Conservation (phyloP, 345 rosid species). For the Cochlearia excelsa region DNA sequence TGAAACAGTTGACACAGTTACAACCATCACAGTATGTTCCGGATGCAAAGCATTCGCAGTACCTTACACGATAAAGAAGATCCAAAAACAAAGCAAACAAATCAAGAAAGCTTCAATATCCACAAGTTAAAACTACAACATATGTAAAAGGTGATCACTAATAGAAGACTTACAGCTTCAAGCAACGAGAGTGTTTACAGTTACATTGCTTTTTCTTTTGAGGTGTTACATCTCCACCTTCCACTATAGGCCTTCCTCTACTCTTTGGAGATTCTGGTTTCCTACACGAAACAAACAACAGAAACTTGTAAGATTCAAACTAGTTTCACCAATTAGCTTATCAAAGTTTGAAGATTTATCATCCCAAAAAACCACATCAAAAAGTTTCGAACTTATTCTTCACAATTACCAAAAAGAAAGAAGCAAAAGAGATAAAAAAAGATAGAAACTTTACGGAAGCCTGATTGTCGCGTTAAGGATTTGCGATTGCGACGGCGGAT, state of each 20-base stretch:
- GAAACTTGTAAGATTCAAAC: slow-evolving; percentile 21
- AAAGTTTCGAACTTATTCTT: slow-evolving; percentile 9
- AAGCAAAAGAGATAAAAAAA: not conserved
- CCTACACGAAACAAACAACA: slow-evolving; percentile 35
- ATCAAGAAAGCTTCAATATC: not conserved
- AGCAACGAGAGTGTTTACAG: slow-evolving; percentile 95
- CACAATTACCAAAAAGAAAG: not conserved
- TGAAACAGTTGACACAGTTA: slow-evolving; percentile 89
- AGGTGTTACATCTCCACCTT: slow-evolving; percentile 83
- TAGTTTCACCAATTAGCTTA: not conserved
- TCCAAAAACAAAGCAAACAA: no score
- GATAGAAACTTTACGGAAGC: slow-evolving; percentile 50
- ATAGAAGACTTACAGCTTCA: slow-evolving; percentile 72
- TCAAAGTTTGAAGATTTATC: not conserved
- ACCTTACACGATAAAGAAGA: slow-evolving; percentile 45
- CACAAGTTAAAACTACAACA: not conserved
- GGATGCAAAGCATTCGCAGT: slow-evolving; percentile 98
- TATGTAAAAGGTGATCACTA: not conserved
- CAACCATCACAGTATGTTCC: slow-evolving; percentile 98
- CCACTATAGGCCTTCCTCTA: slow-evolving; percentile 59
- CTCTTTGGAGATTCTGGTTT: slow-evolving; percentile 83
- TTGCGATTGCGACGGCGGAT: slow-evolving; percentile 34
- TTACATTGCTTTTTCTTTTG: slow-evolving; percentile 96
- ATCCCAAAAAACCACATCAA: slow-evolving; percentile 1
- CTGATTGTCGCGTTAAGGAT: slow-evolving; percentile 45